A percentile compares a stretch with the other conserved stretches of the same genome.
These are phyloP conservation scores for Pyricularia pennisetigena DNA, from an alignment of 2,329 filamentous ascomycete genomes.

Conservation along the genomic window DNA sequence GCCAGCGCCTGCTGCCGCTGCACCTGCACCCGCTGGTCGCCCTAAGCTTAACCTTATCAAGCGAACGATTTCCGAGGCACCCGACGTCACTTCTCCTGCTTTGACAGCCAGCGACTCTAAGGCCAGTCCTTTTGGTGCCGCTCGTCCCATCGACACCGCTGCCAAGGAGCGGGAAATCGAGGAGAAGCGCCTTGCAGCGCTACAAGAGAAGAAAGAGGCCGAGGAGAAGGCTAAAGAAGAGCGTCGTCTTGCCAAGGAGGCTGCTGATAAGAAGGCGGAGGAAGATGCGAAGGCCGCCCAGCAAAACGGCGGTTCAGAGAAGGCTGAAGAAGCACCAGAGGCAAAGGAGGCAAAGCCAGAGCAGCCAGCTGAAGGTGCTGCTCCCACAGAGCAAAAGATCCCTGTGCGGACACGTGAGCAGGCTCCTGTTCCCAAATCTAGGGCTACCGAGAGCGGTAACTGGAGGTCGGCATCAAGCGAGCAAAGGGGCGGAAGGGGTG, in stretches of 20 bases:
- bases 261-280: slow-evolving; percentile 29
- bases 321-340: slow-evolving; percentile 21
- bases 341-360: slow-evolving; percentile 18
- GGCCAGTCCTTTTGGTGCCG: slow-evolving; percentile 87
- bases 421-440: slow-evolving; percentile 36
- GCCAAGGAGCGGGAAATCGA: slow-evolving; percentile 83
- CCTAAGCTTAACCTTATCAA: slow-evolving; percentile 84
- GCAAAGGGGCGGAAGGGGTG: slow-evolving; percentile 35
- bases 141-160: slow-evolving; percentile 87
- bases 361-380: slow-evolving; percentile 10
- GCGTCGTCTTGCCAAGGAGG: slow-evolving; percentile 53
- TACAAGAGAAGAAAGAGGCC: slow-evolving; percentile 76
- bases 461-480: slow-evolving; percentile 47
- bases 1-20: slow-evolving; percentile 40
- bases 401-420: slow-evolving; percentile 26
- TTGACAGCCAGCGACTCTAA: slow-evolving; percentile 54
- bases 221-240: slow-evolving; percentile 82
- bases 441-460: slow-evolving; percentile 47
- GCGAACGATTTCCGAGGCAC: slow-evolving; percentile 74
- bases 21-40: slow-evolving; percentile 45
- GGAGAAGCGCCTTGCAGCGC: slow-evolving; percentile 66
- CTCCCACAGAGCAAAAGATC: slow-evolving; percentile 35
- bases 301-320: slow-evolving; percentile 20
- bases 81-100: slow-evolving; percentile 40
- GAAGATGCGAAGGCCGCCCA: slow-evolving; percentile 18